phyloP scores from a whole-genome alignment of 768 basidiomycete species.

The Phanerochaete sordida region DNA sequence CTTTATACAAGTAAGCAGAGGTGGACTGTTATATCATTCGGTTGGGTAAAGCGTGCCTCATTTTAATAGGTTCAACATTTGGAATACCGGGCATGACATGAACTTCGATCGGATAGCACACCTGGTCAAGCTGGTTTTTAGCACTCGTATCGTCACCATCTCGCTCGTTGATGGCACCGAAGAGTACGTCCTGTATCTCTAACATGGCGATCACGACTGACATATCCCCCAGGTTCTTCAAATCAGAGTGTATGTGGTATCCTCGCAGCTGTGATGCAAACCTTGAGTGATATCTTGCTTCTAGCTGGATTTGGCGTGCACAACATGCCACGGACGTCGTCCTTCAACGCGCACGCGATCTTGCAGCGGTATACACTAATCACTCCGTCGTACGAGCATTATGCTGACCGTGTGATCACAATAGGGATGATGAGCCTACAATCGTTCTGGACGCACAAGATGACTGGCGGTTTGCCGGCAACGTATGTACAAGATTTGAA shows the following conservation, averaged over 20 bases:
- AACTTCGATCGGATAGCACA: conserved; percentile 96
- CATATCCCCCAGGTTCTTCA: conserved; percentile 65
- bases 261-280: not conserved
- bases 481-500: conserved; percentile 44
- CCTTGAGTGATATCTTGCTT: conserved; percentile 2
- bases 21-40: not conserved
- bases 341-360: conserved; percentile 84
- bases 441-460: conserved; percentile 72
- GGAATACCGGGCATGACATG: conserved; percentile 79
- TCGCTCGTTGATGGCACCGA: conserved; percentile 81
- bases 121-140: conserved; percentile 90
- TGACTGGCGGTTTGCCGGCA: conserved; percentile 88
- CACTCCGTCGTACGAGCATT: not conserved
- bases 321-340: conserved; percentile 52
- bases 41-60: not conserved
- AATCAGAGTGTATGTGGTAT: conserved; percentile 71
- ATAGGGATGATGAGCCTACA: conserved; percentile 81
- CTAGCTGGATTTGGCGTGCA: conserved; percentile 44
- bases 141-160: conserved; percentile 80
- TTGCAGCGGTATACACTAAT: conserved; percentile 60
- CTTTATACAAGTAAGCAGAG: conserved; percentile 67
- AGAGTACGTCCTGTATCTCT: conserved; percentile 49
- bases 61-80: conserved; percentile 72
- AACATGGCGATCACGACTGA: not conserved
- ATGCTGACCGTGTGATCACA: conserved; percentile 2